Evolutionary conservation across 306 rosid genomes (phyloP).

Genomic region (cucumber (Cucumis sativus)): DNA sequence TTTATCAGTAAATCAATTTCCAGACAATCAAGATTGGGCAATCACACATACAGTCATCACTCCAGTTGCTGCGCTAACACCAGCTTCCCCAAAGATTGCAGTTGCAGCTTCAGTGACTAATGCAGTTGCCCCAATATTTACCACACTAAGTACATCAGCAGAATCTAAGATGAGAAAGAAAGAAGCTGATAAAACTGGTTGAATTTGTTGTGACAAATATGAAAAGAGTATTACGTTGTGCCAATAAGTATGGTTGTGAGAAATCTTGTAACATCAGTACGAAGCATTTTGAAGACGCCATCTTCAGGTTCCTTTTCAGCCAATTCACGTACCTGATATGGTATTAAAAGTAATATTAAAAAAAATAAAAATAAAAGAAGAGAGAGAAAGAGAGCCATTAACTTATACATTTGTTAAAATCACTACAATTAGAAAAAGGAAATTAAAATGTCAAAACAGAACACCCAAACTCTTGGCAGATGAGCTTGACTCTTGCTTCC

Average conservation of each 20-base stretch:
- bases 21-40: constrained; percentile 10
- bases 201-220: constrained; percentile 8
- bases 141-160: constrained; percentile 57
- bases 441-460: neutral
- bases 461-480: too few species aligned
- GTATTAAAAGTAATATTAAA: neutral
- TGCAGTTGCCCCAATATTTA: constrained; percentile 96
- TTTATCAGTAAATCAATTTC: neutral
- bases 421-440: neutral
- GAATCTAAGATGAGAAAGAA: constrained; percentile 31
- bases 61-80: constrained; percentile 98
- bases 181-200: constrained; percentile 5
- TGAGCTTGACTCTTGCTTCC: too few species aligned
- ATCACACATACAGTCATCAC: constrained; percentile 83
- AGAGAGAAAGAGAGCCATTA: neutral
- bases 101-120: constrained; percentile 92
- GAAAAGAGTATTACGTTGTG: constrained; percentile 71
- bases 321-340: constrained; percentile 59
- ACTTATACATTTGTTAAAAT: neutral
- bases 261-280: constrained; percentile 83
- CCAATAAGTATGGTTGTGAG: constrained; percentile 97
- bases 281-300: constrained; percentile 83
- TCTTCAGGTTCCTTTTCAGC: constrained; percentile 88
- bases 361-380: neutral
- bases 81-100: constrained; percentile 93